phyloP scores from a whole-genome alignment of 2,329 filamentous ascomycete genomes.

The Pleoardoris graminearum region DNA sequence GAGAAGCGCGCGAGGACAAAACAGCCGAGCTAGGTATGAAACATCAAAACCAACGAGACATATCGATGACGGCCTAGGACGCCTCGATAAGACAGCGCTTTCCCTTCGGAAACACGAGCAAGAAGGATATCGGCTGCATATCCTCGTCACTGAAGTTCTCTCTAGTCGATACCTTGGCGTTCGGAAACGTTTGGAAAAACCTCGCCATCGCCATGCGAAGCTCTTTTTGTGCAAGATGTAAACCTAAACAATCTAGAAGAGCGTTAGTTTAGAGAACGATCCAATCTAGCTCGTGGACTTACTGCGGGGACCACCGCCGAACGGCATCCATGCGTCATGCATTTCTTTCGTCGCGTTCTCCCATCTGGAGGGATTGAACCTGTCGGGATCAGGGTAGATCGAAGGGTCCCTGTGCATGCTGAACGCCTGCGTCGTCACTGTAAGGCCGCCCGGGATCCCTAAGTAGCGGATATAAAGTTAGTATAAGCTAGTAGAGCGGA shows the following conservation, averaged over 20 bases:
- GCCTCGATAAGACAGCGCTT: constrained; percentile 15
- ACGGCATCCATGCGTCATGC: constrained; percentile 16
- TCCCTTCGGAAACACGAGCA: constrained; percentile 17
- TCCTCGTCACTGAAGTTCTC: constrained; percentile 18
- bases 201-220: constrained; percentile 14
- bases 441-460: constrained; percentile 13
- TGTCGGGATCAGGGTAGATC: constrained; percentile 13
- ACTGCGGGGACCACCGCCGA: constrained; percentile 12
- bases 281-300: constrained; percentile 6
- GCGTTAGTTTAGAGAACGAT: neutral
- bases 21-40: no score
- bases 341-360: constrained; percentile 7
- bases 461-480: no score
- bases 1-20: no score
- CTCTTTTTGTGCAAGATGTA: constrained; percentile 24
- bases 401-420: constrained; percentile 16
- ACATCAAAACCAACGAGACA: no score
- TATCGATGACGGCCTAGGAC: neutral
- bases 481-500: no score
- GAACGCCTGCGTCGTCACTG: constrained; percentile 17
- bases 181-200: constrained; percentile 21
- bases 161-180: constrained; percentile 13
- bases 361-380: constrained; percentile 17
- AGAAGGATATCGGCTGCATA: constrained; percentile 16
- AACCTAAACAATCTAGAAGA: constrained; percentile 19